Conservation (phyloP, 768 basidiomycete genomes). For the Rhodotorula taiwanensis region DNA sequence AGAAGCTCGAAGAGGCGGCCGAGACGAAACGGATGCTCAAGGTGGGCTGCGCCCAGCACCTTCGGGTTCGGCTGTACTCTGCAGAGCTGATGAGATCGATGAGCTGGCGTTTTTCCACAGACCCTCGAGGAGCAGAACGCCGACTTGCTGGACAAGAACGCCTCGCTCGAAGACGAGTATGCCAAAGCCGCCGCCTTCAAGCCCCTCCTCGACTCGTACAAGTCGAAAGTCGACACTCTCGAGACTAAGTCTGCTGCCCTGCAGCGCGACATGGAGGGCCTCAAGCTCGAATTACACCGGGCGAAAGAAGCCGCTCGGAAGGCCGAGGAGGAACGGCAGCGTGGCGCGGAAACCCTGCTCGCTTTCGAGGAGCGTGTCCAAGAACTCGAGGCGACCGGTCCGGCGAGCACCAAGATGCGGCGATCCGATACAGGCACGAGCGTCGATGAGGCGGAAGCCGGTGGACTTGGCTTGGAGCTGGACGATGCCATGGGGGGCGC, state of each 20-base stretch:
- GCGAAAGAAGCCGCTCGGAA: slow-evolving; percentile 59
- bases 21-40: slow-evolving; percentile 51
- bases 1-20: slow-evolving; percentile 90
- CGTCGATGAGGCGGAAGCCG: slow-evolving; percentile 71
- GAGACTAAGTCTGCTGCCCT: slow-evolving; percentile 64
- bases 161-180: slow-evolving; percentile 84
- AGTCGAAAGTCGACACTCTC: slow-evolving; percentile 71
- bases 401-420: too few relatives aligned
- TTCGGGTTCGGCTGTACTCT: rapidly evolving
- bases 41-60: slow-evolving; percentile 34
- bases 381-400: too few relatives aligned
- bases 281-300: slow-evolving; percentile 72
- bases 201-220: slow-evolving; percentile 86
- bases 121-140: slow-evolving; percentile 83
- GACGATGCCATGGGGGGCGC: slow-evolving; percentile 75
- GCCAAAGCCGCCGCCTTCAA: slow-evolving; percentile 77
- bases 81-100: neutral
- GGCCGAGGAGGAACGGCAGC: slow-evolving; percentile 60
- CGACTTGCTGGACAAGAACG: slow-evolving; percentile 81
- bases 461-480: slow-evolving; percentile 72
- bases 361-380: slow-evolving; percentile 70
- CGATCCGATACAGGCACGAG: too few relatives aligned
- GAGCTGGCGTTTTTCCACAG: neutral
- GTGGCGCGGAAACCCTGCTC: slow-evolving; percentile 76
- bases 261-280: slow-evolving; percentile 62